Base-by-base conservation (phyloP, 1,284 basidiomycete species). In the Malassezia globosa region DNA sequence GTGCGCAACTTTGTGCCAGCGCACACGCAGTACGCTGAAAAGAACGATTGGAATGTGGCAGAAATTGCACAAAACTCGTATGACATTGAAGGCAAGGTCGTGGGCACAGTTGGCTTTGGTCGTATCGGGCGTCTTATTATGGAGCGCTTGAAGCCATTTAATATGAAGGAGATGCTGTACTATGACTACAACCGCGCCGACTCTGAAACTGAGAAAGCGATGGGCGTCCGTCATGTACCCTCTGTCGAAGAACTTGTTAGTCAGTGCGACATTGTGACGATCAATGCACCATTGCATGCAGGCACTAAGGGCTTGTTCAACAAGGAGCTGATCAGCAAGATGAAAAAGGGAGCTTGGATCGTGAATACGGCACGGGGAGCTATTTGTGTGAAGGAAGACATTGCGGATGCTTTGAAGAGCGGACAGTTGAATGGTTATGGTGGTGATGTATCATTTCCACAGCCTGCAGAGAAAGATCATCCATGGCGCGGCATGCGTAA, bases 331-430 rank as follows among this genome's bases (percentile, higher is more conserved):
- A 77, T 96, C 62, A 79, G 79, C 68, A 83, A 85, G 76, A 85
- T 94, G 80, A 94, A 95, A 80, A 83, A 84, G 67, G 78, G 77
- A 24, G 64, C 73, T n/a, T 89, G 84, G 83, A 79, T 90, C 60
- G 81, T 92, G 70, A 90, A 92, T 79, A 90, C 87, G 25, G 88
- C 88, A 36, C 85, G 87, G 63, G 89, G 89, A 38, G 89, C 89
- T 42, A 89, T 95, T 67, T 86, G 83, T 72, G 82, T 87, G 74
- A 81, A 82, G 58, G 78, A 86, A 56, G 87, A 81, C 38, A 81
- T 94, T 51, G 81, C 81, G 8, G 80, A 74, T 1, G 87, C 88
- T 8, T 73, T 95, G 55, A 78, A 80, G 73, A 81, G 78, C 46
- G 89, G 89, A 14, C 84, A 85, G 42, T 72, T 90, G 51, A 53